Conservation (phyloP, 352 stramenopile species). For the Thraustochytrium striatum region DNA sequence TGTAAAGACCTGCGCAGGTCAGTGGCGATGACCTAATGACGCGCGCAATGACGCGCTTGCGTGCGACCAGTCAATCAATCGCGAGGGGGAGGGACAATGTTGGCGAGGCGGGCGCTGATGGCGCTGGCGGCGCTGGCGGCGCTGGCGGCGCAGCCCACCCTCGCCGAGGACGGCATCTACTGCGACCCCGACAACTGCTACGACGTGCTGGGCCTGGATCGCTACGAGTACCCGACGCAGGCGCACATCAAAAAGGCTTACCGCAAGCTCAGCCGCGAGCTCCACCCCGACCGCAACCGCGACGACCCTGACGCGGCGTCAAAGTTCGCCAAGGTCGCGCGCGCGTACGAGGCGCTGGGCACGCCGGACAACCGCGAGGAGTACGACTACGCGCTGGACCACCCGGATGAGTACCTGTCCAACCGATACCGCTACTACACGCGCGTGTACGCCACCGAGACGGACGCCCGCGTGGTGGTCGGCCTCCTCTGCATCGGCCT, state of each 20-base stretch:
- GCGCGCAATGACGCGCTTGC: too few species aligned
- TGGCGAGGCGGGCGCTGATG: too few species aligned
- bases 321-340: constrained; percentile 1
- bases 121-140: too few species aligned
- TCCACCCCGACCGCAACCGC: constrained; percentile 24
- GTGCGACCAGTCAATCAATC: too few species aligned
- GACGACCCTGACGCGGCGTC: neutral
- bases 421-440: constrained; percentile 42
- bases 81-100: too few species aligned
- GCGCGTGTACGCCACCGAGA: constrained; percentile 10
- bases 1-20: too few species aligned
- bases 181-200: constrained; percentile 45
- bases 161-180: constrained; percentile 17
- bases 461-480: constrained; percentile 12
- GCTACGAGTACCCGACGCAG: constrained; percentile 7
- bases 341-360: constrained; percentile 27
- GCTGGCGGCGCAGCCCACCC: too few species aligned
- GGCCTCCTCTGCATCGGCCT: neutral
- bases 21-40: too few species aligned
- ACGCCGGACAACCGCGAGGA: constrained; percentile 11
- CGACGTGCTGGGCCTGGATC: constrained; percentile 15
- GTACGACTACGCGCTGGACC: constrained; percentile 27
- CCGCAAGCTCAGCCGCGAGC: constrained; percentile 33
- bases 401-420: constrained; percentile 23
- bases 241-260: constrained; percentile 39